Conservation (phyloP, 2,329 filamentous ascomycete genomes). For the Penicillium sp. region DNA sequence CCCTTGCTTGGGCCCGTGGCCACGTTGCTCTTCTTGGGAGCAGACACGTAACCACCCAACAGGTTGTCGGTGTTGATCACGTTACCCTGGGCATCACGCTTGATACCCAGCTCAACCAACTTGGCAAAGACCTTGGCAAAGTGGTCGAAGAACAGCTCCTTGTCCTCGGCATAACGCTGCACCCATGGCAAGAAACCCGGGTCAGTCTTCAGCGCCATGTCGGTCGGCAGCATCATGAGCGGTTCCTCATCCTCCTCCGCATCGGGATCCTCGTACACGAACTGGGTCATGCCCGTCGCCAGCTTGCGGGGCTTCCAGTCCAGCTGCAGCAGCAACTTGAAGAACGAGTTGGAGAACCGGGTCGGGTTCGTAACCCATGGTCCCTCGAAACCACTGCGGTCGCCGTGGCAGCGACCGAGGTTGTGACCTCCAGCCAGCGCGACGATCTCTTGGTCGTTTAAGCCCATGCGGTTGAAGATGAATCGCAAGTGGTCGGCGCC, state of each 20-base stretch:
- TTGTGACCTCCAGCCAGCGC: conserved; percentile 60
- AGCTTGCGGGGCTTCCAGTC: conserved; percentile 59
- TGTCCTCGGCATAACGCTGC: conserved; percentile 61
- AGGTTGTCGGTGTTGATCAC: conserved; percentile 61
- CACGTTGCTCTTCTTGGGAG: conserved; percentile 58
- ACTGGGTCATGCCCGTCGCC: conserved; percentile 58
- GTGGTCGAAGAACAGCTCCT: conserved; percentile 63
- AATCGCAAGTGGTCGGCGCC: conserved; percentile 58
- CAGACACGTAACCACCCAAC: conserved; percentile 58
- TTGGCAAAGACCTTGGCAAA: conserved; percentile 62
- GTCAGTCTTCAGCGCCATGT: conserved; percentile 61
- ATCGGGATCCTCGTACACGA: conserved; percentile 62
- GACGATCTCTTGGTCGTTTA: conserved; percentile 63
- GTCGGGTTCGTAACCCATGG: conserved; percentile 64
- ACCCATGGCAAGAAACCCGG: conserved; percentile 58
- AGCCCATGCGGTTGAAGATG: conserved; percentile 63
- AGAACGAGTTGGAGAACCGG: conserved; percentile 61
- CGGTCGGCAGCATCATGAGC: conserved; percentile 68
- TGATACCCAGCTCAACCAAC: conserved; percentile 63
- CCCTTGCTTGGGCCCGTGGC: conserved; percentile 30
- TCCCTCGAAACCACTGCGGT: conserved; percentile 60
- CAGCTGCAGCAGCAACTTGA: conserved; percentile 53
- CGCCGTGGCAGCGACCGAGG: conserved; percentile 57
- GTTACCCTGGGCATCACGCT: conserved; percentile 55
- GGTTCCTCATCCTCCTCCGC: conserved; percentile 51